phyloP scores from a whole-genome alignment of 495 filamentous ascomycete genomes.

The Aspergillus ellipticus region DNA sequence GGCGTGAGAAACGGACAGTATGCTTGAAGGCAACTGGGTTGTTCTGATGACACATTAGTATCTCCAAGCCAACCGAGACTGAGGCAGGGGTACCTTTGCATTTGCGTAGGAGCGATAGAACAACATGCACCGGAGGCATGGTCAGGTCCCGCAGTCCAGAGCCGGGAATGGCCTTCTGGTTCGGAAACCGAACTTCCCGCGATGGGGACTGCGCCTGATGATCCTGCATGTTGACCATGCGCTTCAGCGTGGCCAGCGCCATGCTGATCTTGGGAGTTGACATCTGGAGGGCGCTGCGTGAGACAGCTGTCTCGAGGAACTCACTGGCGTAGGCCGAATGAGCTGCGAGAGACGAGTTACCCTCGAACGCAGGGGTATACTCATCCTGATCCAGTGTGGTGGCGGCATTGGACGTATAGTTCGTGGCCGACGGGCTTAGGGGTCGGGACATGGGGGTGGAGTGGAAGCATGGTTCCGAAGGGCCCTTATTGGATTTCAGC shows the following conservation, averaged over 20 bases:
- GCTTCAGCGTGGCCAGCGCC: constrained; percentile 54
- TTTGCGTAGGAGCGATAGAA: constrained; percentile 47
- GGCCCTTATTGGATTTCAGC: constrained; percentile 15
- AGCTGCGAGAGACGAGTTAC: constrained; percentile 55
- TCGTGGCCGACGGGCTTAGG: constrained; percentile 16
- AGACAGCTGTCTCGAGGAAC: constrained; percentile 58
- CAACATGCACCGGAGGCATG: constrained; percentile 51
- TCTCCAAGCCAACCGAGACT: not conserved
- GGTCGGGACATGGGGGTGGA: constrained; percentile 21
- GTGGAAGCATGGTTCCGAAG: constrained; percentile 8
- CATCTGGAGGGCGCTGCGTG: constrained; percentile 44
- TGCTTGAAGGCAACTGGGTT: constrained; percentile 23
- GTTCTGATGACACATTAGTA: constrained; percentile 19
- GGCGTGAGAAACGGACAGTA: constrained; percentile 41
- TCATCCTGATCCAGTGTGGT: constrained; percentile 36
- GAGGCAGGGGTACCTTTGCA: constrained; percentile 38
- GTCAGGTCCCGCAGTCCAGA: constrained; percentile 45
- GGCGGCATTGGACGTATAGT: constrained; percentile 20
- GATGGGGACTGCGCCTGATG: constrained; percentile 29
- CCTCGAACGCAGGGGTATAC: constrained; percentile 52
- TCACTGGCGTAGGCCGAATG: constrained; percentile 63
- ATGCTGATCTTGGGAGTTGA: constrained; percentile 51
- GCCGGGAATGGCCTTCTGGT: constrained; percentile 39
- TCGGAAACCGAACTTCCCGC: constrained; percentile 40
- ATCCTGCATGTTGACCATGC: constrained; percentile 51